Conservation (phyloP, 306 rosid genomes). For the Begonia masoniana region DNA sequence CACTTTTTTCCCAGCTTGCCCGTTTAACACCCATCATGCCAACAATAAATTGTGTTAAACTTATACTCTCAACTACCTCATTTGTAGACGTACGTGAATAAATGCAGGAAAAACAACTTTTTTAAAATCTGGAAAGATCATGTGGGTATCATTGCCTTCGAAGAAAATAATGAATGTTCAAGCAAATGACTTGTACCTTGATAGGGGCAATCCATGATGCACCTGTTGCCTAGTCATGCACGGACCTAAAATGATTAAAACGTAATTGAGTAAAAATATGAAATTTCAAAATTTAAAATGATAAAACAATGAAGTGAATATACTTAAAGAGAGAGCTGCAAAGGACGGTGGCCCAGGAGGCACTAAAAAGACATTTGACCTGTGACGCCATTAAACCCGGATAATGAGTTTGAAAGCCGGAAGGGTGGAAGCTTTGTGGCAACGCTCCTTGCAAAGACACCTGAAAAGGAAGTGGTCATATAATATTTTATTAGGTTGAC, state of each 20-base stretch:
- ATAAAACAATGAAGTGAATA: constrained; percentile 7
- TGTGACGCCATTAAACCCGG: constrained; percentile 23
- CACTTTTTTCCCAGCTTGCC: no score
- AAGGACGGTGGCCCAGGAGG: constrained; percentile 17
- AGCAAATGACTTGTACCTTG: constrained; percentile 30
- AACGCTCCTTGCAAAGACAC: constrained; percentile 23
- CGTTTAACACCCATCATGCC: no score
- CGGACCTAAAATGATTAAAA: constrained; percentile 33
- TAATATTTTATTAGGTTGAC: constrained; percentile 9
- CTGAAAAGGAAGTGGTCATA: constrained; percentile 31
- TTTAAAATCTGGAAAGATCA: not conserved
- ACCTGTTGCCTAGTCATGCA: constrained; percentile 28
- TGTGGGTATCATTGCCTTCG: not conserved
- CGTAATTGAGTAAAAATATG: constrained; percentile 11
- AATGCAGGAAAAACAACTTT: not conserved
- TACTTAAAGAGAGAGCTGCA: constrained; percentile 27
- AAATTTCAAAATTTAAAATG: not conserved
- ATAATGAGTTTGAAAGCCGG: constrained; percentile 23
- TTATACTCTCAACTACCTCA: no score
- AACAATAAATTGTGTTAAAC: no score
- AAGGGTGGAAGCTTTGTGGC: constrained; percentile 15
- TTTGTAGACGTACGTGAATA: no score
- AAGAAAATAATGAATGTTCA: constrained; percentile 5
- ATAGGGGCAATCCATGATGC: constrained; percentile 15
- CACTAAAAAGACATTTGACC: constrained; percentile 18